Evolutionary conservation across 345 rosid genomes (phyloP).

Genomic region (Arabidopsis suecica): DNA sequence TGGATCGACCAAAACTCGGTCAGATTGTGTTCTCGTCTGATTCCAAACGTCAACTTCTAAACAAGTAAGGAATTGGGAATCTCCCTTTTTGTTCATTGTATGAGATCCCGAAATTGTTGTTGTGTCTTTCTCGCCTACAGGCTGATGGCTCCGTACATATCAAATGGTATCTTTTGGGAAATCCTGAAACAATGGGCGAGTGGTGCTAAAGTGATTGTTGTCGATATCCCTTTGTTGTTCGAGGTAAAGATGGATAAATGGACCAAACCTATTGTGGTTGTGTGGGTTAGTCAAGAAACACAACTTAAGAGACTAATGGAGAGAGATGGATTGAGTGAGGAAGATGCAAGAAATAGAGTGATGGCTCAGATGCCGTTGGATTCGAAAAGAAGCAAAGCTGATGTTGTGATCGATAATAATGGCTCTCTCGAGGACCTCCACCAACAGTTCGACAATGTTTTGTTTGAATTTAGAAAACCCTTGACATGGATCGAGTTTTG

Average conservation of each 20-base stretch:
- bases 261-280: constrained; percentile 78
- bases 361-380: constrained; percentile 86
- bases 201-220: constrained; percentile 71
- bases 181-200: constrained; percentile 73
- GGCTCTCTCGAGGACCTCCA: constrained; percentile 74
- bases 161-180: constrained; percentile 71
- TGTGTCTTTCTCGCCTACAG: constrained; percentile 43
- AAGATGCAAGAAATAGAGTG: constrained; percentile 78
- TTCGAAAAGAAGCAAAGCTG: constrained; percentile 68
- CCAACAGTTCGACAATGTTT: constrained; percentile 58
- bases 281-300: constrained; percentile 70
- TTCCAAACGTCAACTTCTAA: constrained; percentile 77
- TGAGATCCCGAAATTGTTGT: neutral
- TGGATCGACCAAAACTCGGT: constrained; percentile 75
- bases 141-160: constrained; percentile 80
- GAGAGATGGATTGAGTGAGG: constrained; percentile 64
- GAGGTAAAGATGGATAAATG: constrained; percentile 86
- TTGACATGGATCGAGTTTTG: constrained; percentile 83
- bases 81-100: neutral
- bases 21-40: constrained; percentile 85
- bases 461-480: constrained; percentile 63
- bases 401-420: constrained; percentile 77
- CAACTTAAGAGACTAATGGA: constrained; percentile 77
- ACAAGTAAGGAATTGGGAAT: constrained; percentile 50
- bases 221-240: constrained; percentile 82